phyloP scores from a whole-genome alignment of 2,329 filamentous ascomycete genomes.

The Xylaria sp. region DNA sequence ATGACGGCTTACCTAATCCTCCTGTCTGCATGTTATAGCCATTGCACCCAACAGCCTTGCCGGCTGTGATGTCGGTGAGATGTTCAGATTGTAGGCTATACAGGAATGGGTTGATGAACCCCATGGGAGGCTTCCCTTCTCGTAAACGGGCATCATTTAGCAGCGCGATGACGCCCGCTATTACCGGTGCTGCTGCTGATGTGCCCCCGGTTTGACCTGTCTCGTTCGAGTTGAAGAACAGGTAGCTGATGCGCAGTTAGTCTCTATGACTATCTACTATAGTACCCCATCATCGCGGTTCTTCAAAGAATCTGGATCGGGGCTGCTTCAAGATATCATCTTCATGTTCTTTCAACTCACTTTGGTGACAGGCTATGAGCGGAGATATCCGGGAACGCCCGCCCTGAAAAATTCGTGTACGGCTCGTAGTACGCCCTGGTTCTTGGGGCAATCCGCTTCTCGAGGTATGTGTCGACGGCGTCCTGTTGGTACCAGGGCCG shows the following conservation, averaged over 20 bases:
- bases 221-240: conserved; percentile 27
- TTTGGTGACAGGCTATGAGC: conserved; percentile 37
- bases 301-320: not conserved
- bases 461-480: conserved; percentile 28
- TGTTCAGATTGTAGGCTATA: conserved; percentile 22
- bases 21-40: conserved; percentile 43
- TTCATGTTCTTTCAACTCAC: conserved; percentile 25
- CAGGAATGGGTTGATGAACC: conserved; percentile 32
- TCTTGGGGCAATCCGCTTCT: conserved; percentile 19
- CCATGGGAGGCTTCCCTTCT: conserved; percentile 30
- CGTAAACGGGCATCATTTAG: conserved; percentile 33
- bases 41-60: conserved; percentile 41
- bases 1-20: conserved; percentile 7
- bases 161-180: conserved; percentile 30
- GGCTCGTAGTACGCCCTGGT: conserved; percentile 36
- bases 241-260: conserved; percentile 27
- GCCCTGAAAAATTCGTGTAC: conserved; percentile 35
- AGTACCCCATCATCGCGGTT: not conserved
- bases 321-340: not conserved
- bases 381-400: conserved; percentile 33
- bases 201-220: conserved; percentile 26
- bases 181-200: conserved; percentile 32
- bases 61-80: conserved; percentile 39
- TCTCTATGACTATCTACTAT: not conserved
- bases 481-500: conserved; percentile 29